A percentile compares a stretch with the other conserved stretches of the same genome.
These are phyloP conservation scores for Fraxinus quadrangulata DNA, from an alignment of 257 asterid species.

Conservation along the genomic window DNA sequence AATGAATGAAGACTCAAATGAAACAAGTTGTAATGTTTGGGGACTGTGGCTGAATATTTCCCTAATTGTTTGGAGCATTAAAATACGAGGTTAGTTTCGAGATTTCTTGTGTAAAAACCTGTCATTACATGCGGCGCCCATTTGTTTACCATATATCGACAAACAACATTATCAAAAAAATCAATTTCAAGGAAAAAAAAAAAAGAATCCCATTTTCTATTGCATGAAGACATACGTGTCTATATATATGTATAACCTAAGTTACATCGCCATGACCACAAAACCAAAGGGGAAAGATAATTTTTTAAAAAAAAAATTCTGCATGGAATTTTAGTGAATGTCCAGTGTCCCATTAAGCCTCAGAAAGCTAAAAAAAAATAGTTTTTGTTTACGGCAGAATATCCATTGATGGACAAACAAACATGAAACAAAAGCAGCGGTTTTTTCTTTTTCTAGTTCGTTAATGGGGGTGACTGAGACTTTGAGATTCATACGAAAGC, in stretches of 20 bases:
- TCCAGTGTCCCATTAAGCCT: conserved; percentile 48
- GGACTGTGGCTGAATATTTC: too few species aligned
- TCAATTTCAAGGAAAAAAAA: background rate
- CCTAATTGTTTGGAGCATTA: too few species aligned
- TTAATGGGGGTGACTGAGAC: conserved; percentile 23
- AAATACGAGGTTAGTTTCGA: too few species aligned
- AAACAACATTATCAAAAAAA: background rate
- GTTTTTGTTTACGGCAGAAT: conserved; percentile 23
- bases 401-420: conserved; percentile 12
- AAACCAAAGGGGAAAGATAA: conserved; percentile 10
- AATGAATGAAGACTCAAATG: too few species aligned
- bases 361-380: conserved; percentile 18
- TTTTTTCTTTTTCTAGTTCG: conserved; percentile 6
- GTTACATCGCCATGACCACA: conserved; percentile 21
- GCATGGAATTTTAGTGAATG: conserved; percentile 30
- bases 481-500: conserved; percentile 5
- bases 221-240: conserved; percentile 10
- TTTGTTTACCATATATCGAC: too few species aligned
- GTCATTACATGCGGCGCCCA: too few species aligned
- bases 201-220: background rate
- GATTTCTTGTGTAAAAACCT: too few species aligned
- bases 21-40: too few species aligned
- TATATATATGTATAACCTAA: background rate
- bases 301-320: background rate
- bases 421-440: background rate